These are phyloP conservation scores for Ophiostoma populinum DNA, from an alignment of 2,329 filamentous ascomycete species.

Conservation along the genomic window DNA sequence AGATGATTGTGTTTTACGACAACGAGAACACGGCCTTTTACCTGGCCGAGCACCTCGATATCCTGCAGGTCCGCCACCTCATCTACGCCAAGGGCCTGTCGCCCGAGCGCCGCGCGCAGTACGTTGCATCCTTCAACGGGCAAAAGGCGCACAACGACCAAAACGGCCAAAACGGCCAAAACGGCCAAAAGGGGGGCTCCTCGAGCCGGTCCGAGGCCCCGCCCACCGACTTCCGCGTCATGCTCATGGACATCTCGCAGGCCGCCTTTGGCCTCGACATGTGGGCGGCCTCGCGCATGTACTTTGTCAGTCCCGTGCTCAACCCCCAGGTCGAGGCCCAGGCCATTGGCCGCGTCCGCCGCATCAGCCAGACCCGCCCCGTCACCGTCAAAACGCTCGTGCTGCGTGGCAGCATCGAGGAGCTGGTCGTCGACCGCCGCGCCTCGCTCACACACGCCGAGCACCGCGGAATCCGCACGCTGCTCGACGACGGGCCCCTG, in stretches of 20 bases:
- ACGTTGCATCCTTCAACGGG: constrained; percentile 59
- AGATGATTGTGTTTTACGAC: constrained; percentile 87
- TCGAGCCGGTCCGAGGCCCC: background rate
- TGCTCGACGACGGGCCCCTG: constrained; percentile 39
- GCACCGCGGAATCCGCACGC: constrained; percentile 34
- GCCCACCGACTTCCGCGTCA: constrained; percentile 41
- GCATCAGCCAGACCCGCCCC: constrained; percentile 65
- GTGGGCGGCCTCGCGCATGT: constrained; percentile 65
- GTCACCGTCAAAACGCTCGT: constrained; percentile 81
- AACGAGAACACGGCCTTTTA: constrained; percentile 77
- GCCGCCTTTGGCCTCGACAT: constrained; percentile 81
- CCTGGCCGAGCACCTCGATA: constrained; percentile 65
- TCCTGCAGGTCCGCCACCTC: constrained; percentile 43
- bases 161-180: background rate
- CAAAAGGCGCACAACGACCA: constrained; percentile 19
- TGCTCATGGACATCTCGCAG: constrained; percentile 82
- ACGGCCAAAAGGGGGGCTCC: constrained; percentile 14
- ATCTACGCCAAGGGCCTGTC: constrained; percentile 51
- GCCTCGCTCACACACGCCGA: constrained; percentile 57
- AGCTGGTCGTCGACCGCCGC: constrained; percentile 60
- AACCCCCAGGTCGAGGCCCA: constrained; percentile 76
- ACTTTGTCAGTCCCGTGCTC: constrained; percentile 78
- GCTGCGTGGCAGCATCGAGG: constrained; percentile 63
- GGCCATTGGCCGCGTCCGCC: constrained; percentile 75
- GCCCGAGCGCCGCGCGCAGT: constrained; percentile 47